Base-by-base conservation (phyloP, 352 stramenopile species). In the Globisporangium lucens region DNA sequence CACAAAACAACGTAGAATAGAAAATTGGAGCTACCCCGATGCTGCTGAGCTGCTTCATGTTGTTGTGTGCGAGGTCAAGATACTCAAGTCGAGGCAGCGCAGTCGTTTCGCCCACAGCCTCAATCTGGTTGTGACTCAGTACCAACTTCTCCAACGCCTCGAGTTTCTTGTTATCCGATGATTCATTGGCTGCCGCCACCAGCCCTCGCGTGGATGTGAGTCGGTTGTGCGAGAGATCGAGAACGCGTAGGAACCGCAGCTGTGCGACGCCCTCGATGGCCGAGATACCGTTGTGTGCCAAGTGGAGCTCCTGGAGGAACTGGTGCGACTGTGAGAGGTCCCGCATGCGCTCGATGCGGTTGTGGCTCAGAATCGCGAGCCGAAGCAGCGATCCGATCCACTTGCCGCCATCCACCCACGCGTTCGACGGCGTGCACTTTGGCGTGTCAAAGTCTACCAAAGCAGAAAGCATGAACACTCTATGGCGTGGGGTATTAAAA, bases 351-450 rank as follows among this genome's bases (percentile, higher is more conserved):
- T 70, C 65, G 56, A 94, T 89, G 13, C 35, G 65, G 55, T 94
- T 94, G 35, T 68, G 71, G 29, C 76, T 74, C 15, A 92, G 66
- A 10, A 77, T 75, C 17, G 81, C 83, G 46, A 76, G 75, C 13
- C 81, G 83, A 47, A 94, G 27, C 56, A 91, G 65, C 27, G 86
- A 91, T 0, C 86, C 83, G 58, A 91, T 84, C 77, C 82, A 89
- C 20, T 78, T 66, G 52, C 61, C 70, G 10, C 85, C 85, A 43
- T 76, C 74, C n/a, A 79, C 74, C 83, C 82, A 93, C 4, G 82
- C 83, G 43, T 79, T 77, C 38, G 66, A 56, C 2, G 60, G 67
- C n/a, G 75, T 84, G 56, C 86, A 94, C 36, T 78, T 74, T 4
- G 85, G 82, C 0, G 82, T 75, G n/a, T 84, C 74, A 61, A 83